Evolutionary conservation across 2,329 filamentous ascomycete genomes (phyloP), one percentile per base, ranked within the genome.

Genomic region (Scedosporium aurantiacum): DNA sequence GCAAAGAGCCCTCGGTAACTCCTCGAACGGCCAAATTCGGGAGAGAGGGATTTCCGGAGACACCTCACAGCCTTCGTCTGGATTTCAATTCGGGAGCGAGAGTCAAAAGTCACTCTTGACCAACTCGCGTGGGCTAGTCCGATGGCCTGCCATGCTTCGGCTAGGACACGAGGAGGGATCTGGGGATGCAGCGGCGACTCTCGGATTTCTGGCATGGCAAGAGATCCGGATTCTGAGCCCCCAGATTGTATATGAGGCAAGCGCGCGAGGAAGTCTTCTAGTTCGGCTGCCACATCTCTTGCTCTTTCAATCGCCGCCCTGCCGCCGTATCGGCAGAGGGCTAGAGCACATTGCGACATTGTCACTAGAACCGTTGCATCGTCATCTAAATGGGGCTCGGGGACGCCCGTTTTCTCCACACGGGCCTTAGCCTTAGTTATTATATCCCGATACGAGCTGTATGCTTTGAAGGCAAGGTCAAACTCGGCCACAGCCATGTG

Each of bases 401-500:
- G 70, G 66, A 90, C 83, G 2, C 90, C 87, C 1, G 84, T 86
- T 74, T 96, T 95, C 67, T 90, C 85, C 2, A 91, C 85, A 47
- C 92, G 83, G 21, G 90, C 89, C 74, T 93, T 96, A 62, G 88
- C 91, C 69, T 89, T 89, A 64, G 87, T 88, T 61, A 96, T 84
- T 65, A 99, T 89, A 61, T 95, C 90, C 43, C 96, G 78, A 72
- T 97, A 99, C 0, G 92, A 92, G 71, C 96, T 89, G 64, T 97
- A 90, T 0, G 94, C 90, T 70, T 91, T 91, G 71, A 96, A 86
- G 1, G 92, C 92, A 57, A 97, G 78, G 61, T 96, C 90, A 66
- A 97, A 97, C 67, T 99, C 93, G 7, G 91, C 91, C 18, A 97
- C 79, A 2, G 91, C 84, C 18, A 93, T 79, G 71, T 99, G 94